Evolutionary conservation across 2,329 filamentous ascomycete species (phyloP).

Genomic region (Cadophora luteo-olivacea): DNA sequence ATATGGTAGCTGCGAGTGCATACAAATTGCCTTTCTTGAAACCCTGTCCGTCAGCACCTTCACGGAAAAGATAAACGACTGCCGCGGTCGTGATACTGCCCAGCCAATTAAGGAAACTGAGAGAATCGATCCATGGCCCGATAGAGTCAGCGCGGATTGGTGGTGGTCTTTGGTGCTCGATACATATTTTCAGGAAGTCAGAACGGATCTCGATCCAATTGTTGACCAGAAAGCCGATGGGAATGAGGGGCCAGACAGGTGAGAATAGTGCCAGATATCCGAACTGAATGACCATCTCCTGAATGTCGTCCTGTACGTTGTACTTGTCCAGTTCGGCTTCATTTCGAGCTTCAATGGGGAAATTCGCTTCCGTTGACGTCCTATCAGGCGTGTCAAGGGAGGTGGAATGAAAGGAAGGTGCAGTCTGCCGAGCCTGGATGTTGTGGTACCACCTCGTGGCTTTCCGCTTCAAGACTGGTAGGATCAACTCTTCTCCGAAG

Average conservation of each 20-base stretch:
- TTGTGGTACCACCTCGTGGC: not conserved
- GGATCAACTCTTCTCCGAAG: not conserved
- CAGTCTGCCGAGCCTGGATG: not conserved
- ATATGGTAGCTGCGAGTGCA: constrained; percentile 72
- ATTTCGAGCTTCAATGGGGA: not conserved
- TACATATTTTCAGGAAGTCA: constrained; percentile 91
- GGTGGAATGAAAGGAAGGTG: not conserved
- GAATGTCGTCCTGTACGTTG: not conserved
- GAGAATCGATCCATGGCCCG: constrained; percentile 84
- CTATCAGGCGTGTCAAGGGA: not conserved
- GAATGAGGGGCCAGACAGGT: constrained; percentile 88
- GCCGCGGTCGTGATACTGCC: constrained; percentile 86
- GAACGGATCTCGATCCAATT: constrained; percentile 94
- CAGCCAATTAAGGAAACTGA: constrained; percentile 88
- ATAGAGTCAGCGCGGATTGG: constrained; percentile 91
- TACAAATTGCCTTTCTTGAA: constrained; percentile 68
- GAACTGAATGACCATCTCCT: constrained; percentile 15
- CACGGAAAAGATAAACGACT: constrained; percentile 84
- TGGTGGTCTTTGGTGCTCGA: constrained; percentile 81
- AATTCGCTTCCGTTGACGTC: not conserved
- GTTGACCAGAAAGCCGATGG: constrained; percentile 85
- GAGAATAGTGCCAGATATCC: constrained; percentile 90
- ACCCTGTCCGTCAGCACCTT: constrained; percentile 53
- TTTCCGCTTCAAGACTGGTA: not conserved
- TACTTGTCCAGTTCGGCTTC: not conserved